Evolutionary conservation across 805 yeast genomes (phyloP), one percentile per base, ranked within the genome.

Genomic region (Cyberlindnera amylophila): DNA sequence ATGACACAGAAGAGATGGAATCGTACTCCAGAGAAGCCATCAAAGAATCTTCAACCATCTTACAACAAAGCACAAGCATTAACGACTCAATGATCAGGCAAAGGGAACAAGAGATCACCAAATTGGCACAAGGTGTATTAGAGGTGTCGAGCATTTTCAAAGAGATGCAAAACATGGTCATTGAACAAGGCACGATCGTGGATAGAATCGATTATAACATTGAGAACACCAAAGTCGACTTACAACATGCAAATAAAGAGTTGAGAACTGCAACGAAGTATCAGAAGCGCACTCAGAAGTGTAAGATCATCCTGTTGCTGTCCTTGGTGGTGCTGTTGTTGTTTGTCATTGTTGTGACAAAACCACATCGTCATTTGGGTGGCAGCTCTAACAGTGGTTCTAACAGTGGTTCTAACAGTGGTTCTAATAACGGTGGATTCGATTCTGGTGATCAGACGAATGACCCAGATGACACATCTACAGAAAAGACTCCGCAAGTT

Each of bases 141-240:
- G 99, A 93, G 60, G 86, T 93, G 1, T 85, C 95, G 24, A 87
- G 91, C 1, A 91, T 93, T 34, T 93, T 93, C 69, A 84, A 85
- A 59, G 98, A 93, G 57, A 77, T 93, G 76, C 97, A 95, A 57
- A 78, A 81, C 30, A 71, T 93, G 73, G 86, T 93, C 33, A 84
- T 93, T 42, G 98, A 93, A 57, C 99, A 93, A 64, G 99, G 99
- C 1, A 87, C 96, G 0, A 74, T 93, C 34, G 71, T 93, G 46
- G 99, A 93, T 64, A 70, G 97, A 52, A 91, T 93, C 43, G 99
- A 91, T 63, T 93, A 91, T 62, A 93, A 93, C 59, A 66, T 93
- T 45, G 84, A 83, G 47, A 81, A 80, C 46, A 83, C 96, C n/a
- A 82, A 78, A 2, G 77, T 77, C 28, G 84, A 88, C 50, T 75